Base-by-base conservation (phyloP, 1,284 basidiomycete genomes). In the Phylloboletellus chloephorus region DNA sequence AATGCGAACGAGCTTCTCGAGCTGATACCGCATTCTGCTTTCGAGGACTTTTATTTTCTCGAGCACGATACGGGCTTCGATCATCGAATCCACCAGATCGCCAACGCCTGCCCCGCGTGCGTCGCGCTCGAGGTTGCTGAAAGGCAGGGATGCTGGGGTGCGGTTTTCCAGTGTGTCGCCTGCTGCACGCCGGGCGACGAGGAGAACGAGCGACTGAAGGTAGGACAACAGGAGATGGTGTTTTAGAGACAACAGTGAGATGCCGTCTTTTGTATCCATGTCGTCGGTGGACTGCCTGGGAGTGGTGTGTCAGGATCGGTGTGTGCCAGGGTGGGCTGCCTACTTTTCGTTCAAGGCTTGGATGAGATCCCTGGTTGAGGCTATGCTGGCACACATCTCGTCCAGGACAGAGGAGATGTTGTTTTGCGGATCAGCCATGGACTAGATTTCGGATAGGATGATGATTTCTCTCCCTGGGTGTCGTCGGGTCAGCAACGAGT, bases 211-310 rank as follows among this genome's bases (percentile, higher is more conserved):
- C 12, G 92, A 85, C 42, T 95, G 92, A 7, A 97, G 69, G 60
- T 97, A 97, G 1, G 84, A 85, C 9, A 98, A 67, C 50, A 97
- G 74, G 10, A 88, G 64, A 43, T 94, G 80, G 51, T 94, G 87
- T 64, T 97, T 95, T 42, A 94, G 67, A 3, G 88, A 86, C 12
- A 98, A 73, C 2, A 98, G 72, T 0, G 95, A 97, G 47, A 98
- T 89, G 20, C 95, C 95, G 20, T 87, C 72, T 46, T 75, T 74
- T 22, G 76, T 78, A 51, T 89, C 77, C 17, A 87, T 64, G 29
- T 76, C 72, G 33, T 68, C 58, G 11, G 64, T 57, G 10, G 48
- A 50, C 37, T 64, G 58, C 61, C 63, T 67, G 33, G n/a, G 38
- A 17, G 21, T 5, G 7, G 5, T 26, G 3, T 13, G 25, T 54